Base-by-base conservation (phyloP, 225 moss, liverwort and hornwort genomes). In the Climacium dendroides region DNA sequence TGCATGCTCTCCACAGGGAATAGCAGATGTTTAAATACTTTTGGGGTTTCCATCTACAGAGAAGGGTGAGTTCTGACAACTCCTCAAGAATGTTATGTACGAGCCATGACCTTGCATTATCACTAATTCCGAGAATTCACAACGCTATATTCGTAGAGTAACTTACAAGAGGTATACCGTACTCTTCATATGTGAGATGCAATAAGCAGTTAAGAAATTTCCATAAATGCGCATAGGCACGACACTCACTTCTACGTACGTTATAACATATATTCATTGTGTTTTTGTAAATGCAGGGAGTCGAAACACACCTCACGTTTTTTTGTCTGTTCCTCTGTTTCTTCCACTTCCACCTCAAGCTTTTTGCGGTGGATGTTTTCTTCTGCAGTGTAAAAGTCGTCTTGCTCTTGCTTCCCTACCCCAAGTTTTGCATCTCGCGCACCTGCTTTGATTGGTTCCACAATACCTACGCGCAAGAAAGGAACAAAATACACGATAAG, bases 391-490 rank as follows among this genome's bases (percentile, higher is more conserved):
- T 99, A 97, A 82, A 97, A 99, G 80, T 99, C 97, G 82, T 99
- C 99, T 84, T 99, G 95, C 87, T 99, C 99, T 97, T 99, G 99
- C 90, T 99, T 99, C 64, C 99, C 99, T 76, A 99, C 93, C 58
- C 99, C 99, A 85, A 99, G 95, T 85, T 95, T 99, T 82, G 97
- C 92, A 78, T 99, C 99, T 87, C 99, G 95, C 59, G 88, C 59
- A 61, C 95, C 96, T 66, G 97, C 95, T 89, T 93, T 99, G 65
- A 99, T 97, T 37, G 99, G 99, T 88, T 99, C 99, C 79, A 94
- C 94, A 78, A 99, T 99, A 77, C 99, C 98, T 98, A 90, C 47
- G 82, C 50, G 78, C 78, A 79, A 81, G 70, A 88, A 66, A 87
- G n/a, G 28, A 72, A 65, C 25, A 73, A 25, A 24, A 55, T 55